Base-by-base conservation (phyloP, 257 asterid genomes). In the Nicotiana paniculata region DNA sequence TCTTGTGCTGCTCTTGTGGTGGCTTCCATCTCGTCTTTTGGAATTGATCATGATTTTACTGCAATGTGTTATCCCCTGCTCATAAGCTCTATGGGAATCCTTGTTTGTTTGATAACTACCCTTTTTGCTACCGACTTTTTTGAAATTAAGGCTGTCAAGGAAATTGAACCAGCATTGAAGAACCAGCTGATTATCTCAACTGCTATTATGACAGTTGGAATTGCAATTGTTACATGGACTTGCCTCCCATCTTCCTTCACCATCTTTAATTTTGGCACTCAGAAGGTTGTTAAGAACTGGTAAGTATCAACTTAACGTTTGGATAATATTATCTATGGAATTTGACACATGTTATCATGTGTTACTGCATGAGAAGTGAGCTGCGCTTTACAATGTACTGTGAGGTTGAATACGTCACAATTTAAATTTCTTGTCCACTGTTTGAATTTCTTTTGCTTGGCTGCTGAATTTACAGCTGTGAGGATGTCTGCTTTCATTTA, bases 1-100 rank as follows among this genome's bases (percentile, higher is more conserved):
- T 88, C 91, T 5, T 88, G 91, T 65, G 91, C 91, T 61, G 91
- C 91, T 55, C 88, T 88, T 62, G 90, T 88, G 57, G 91, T 88
- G 76, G 91, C 91, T 66, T 88, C 91, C 64, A 88, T 88, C 81
- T 88, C 91, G 7, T 88, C 91, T 15, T 88, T 88, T 77, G 91
- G 91, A 37, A 83, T 81, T 26, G 69, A 77, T 15, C 85, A 82
- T 13, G 82, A 82, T 35, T 76, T 82, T 57, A 82, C 85, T 51
- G 63, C 85, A 54, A 82, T 82, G 82, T 76, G 77, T 48, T 82
- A 76, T 43, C 85, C 85, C 18, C 35, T 82, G 59, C 85, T 82
- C 12, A 82, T 82, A 51, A 82, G 85, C 61, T 82, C 85, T 33
- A 74, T 82, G 82, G 85, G 85, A 65, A 82, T 82, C 53, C 68